phyloP scores from a whole-genome alignment of 768 basidiomycete genomes.

The Pleurotus cornucopiae region DNA sequence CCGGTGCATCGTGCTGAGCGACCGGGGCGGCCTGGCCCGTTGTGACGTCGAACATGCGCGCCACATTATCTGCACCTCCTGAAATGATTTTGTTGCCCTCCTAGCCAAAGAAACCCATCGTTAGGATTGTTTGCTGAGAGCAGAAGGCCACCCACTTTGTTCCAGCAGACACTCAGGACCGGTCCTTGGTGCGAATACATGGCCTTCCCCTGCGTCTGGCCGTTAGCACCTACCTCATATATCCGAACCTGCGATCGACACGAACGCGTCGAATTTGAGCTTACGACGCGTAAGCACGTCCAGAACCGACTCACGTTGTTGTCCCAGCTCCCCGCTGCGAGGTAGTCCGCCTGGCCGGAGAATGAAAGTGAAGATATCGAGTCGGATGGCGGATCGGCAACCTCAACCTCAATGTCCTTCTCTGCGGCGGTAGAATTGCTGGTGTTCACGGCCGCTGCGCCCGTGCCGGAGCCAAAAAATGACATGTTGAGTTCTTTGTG shows the following conservation, averaged over 20 bases:
- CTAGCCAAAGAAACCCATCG: conserved; percentile 31
- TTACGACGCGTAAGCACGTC: neutral
- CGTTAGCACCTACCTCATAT: conserved; percentile 81
- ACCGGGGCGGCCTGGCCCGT: conserved; percentile 80
- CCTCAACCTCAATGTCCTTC: conserved; percentile 81
- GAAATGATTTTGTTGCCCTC: conserved; percentile 90
- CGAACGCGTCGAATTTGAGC: conserved; percentile 12
- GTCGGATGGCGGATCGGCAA: conserved; percentile 77
- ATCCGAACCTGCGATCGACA: conserved; percentile 69
- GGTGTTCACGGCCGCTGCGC: neutral
- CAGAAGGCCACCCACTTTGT: conserved; percentile 52
- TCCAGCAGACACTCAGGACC: conserved; percentile 87
- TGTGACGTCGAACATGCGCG: conserved; percentile 85
- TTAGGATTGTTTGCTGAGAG: conserved; percentile 1
- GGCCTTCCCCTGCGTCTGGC: conserved; percentile 84
- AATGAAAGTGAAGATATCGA: conserved; percentile 85
- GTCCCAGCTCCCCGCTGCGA: conserved; percentile 94
- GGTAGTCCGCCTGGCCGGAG: conserved; percentile 80
- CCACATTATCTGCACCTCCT: conserved; percentile 91
- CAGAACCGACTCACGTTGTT: conserved; percentile 63
- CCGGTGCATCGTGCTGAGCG: conserved; percentile 85
- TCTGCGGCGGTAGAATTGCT: conserved; percentile 32
- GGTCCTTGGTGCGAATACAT: conserved; percentile 91
- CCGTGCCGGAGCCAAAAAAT: neutral
- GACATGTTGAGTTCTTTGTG: neutral